Base-by-base conservation (phyloP, 2,329 filamentous ascomycete species). In the Talaromyces sp. region DNA sequence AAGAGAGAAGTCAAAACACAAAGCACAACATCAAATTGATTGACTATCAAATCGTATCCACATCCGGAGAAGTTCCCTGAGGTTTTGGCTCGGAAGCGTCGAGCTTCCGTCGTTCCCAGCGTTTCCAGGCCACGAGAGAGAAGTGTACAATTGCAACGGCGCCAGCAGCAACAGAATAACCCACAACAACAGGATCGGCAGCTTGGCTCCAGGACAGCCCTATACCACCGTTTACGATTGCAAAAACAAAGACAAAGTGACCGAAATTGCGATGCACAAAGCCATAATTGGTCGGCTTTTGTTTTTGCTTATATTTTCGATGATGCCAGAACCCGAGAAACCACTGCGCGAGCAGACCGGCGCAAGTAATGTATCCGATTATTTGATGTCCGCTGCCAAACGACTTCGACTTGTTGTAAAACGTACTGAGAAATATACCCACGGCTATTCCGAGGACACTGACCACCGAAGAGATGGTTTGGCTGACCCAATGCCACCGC, bases 291-390 rank as follows among this genome's bases (percentile, higher is more conserved):
- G 61, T 63, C 25, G 61, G 25, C 8, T 6, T 63, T 54, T 63
- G 61, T 15, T 34, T 34, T 22, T 45, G 6, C 31, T 63, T 63
- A 56, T 63, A 56, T 51, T 56, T 10, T n/a, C 47, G 61, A 63
- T 63, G 61, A 54, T 63, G 61, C 61, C 61, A 56, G 25, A 56
- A 63, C 25, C 61, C 49, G 19, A 63, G 61, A 7, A 45, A 63
- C 61, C 49, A 63, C 22, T 63, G 61, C 36, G 29, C 15, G 45
- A 63, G 19, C 25, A 63, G 17, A 22, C 47, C 49, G 22, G 17
- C 61, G 4, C 17, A 43, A 17, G 56, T 63, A 25, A 63, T 22
- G 10, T 63, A 63, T 40, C 61, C 61, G 8, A 56, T 40, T 10
- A 56, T 45, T 56, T 63, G 61, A 31, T 63, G 61, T 19, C 47